Evolutionary conservation across 2,329 filamentous ascomycete species (phyloP).

Genomic region (Hypoxylon sp.): DNA sequence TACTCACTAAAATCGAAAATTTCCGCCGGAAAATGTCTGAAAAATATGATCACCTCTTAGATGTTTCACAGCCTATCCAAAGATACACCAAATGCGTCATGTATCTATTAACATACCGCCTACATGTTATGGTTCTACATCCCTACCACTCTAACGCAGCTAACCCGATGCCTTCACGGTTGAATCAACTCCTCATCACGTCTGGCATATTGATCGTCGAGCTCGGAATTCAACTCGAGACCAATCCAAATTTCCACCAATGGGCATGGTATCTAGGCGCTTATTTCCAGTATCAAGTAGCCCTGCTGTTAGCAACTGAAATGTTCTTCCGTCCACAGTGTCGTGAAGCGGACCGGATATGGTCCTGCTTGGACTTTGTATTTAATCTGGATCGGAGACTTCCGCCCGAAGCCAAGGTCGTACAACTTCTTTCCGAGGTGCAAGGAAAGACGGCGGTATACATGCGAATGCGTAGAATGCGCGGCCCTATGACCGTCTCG

Average conservation of each 20-base stretch:
- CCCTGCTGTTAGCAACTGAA: constrained; percentile 78
- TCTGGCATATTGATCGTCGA: constrained; percentile 69
- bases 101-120: constrained; percentile 72
- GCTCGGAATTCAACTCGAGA: constrained; percentile 64
- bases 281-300: constrained; percentile 80
- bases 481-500: constrained; percentile 64
- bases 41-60: constrained; percentile 75
- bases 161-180: constrained; percentile 70
- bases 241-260: constrained; percentile 61
- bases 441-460: constrained; percentile 73
- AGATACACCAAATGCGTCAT: constrained; percentile 75
- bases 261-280: constrained; percentile 82
- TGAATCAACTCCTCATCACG: constrained; percentile 75
- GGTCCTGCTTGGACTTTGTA: constrained; percentile 79
- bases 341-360: constrained; percentile 75
- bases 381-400: constrained; percentile 72
- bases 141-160: constrained; percentile 70
- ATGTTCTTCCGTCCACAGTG: constrained; percentile 72
- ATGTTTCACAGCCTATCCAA: constrained; percentile 72
- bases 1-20: constrained; percentile 77
- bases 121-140: constrained; percentile 78
- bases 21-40: constrained; percentile 76
- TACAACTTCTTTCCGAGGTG: constrained; percentile 74
- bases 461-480: constrained; percentile 68
- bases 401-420: constrained; percentile 70